Percentiles rank a stretch among this genome's conserved stretches.
Evolutionary conservation across 2,329 filamentous ascomycete genomes (phyloP).

Genomic region (Hypoxylon sp.): DNA sequence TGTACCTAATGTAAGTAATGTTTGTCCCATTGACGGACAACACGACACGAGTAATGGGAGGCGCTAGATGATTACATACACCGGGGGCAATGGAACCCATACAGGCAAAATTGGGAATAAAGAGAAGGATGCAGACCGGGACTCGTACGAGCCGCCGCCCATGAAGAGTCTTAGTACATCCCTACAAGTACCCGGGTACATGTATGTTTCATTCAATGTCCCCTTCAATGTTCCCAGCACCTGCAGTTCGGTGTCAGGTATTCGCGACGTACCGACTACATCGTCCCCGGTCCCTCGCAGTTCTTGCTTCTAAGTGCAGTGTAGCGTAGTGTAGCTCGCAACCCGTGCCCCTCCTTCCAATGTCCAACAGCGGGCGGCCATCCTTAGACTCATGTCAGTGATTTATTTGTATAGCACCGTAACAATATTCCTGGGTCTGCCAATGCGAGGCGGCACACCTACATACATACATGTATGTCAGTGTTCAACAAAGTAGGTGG

Average conservation of each 20-base stretch:
- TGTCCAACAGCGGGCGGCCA: slow-evolving; percentile 18
- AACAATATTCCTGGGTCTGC: slow-evolving; percentile 3
- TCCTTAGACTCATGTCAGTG: slow-evolving; percentile 19
- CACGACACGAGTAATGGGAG: slow-evolving; percentile 32
- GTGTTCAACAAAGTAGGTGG: slow-evolving; percentile 8
- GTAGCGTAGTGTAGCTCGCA: slow-evolving; percentile 9
- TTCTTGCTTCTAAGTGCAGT: slow-evolving; percentile 13
- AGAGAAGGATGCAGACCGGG: slow-evolving; percentile 19
- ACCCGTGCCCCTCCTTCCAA: slow-evolving; percentile 25
- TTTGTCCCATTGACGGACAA: slow-evolving; percentile 25
- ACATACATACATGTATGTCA: background rate
- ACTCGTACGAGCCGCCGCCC: slow-evolving; percentile 26
- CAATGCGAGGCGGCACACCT: slow-evolving; percentile 6
- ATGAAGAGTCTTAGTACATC: slow-evolving; percentile 23
- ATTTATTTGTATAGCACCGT: background rate
- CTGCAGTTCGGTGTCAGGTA: slow-evolving; percentile 35
- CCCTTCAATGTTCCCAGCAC: too few species aligned
- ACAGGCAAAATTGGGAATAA: slow-evolving; percentile 42
- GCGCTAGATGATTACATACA: slow-evolving; percentile 17
- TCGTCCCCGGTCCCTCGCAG: slow-evolving; percentile 15
- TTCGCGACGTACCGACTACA: slow-evolving; percentile 33
- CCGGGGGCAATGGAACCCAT: slow-evolving; percentile 10
- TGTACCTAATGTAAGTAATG: slow-evolving; percentile 10
- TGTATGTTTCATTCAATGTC: slow-evolving; percentile 26
- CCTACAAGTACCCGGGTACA: slow-evolving; percentile 1